These are phyloP conservation scores for Russula olivacea DNA, from an alignment of 768 basidiomycete genomes.

Conservation along the genomic window DNA sequence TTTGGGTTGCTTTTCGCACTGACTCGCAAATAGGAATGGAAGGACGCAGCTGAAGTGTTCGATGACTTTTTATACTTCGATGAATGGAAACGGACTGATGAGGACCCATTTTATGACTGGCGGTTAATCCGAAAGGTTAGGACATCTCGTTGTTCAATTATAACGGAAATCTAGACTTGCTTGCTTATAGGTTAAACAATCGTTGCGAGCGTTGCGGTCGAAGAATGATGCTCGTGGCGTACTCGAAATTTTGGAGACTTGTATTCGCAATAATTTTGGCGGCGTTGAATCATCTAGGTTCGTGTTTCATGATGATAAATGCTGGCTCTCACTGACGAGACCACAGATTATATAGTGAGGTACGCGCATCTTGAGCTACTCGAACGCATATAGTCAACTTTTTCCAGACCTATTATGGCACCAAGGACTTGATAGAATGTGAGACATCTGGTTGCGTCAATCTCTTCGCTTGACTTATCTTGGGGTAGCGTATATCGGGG, in stretches of 20 bases:
- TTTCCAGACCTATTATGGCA: conserved; percentile 79
- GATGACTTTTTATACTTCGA: conserved; percentile 82
- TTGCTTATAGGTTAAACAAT: conserved; percentile 56
- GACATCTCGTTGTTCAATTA: not conserved
- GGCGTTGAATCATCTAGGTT: conserved; percentile 82
- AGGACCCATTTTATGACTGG: conserved; percentile 91
- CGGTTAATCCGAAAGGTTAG: conserved; percentile 70
- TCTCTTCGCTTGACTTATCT: not conserved
- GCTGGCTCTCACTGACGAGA: conserved; percentile 17
- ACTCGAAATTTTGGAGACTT: conserved; percentile 86
- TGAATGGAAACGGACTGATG: conserved; percentile 84
- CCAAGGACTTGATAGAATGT: conserved; percentile 88
- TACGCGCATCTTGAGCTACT: conserved; percentile 25
- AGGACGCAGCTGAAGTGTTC: conserved; percentile 64
- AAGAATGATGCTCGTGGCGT: conserved; percentile 80
- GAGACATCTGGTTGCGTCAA: conserved; percentile 26
- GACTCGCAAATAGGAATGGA: conserved; percentile 65
- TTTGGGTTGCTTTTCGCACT: not conserved
- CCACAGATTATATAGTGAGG: conserved; percentile 82
- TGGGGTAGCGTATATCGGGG: conserved; percentile 63
- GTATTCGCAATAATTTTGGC: conserved; percentile 87
- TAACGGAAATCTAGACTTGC: not conserved
- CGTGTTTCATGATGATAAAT: not conserved
- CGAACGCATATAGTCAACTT: conserved; percentile 7
- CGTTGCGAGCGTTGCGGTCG: conserved; percentile 62